Percentiles rank a stretch among this genome's conserved stretches.
These are phyloP conservation scores for Citrus trifoliata DNA, from an alignment of 345 rosid genomes.

Conservation along the genomic window DNA sequence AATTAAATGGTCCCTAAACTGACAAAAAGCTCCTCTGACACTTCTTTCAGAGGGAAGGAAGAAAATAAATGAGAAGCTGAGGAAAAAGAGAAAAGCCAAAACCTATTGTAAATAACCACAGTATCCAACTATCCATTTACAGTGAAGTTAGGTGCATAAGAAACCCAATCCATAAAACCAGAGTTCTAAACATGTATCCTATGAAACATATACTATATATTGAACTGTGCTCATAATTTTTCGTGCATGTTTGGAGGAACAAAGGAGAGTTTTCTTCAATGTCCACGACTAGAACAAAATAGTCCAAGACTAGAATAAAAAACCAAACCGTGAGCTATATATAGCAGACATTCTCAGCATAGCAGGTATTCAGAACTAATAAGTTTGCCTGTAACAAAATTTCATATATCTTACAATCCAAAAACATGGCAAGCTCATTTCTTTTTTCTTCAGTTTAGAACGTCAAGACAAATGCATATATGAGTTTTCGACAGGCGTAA, in stretches of 20 bases:
- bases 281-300: not conserved
- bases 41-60: conserved; percentile 11
- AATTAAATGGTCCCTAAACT: conserved; percentile 30
- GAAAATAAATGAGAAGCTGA: not conserved
- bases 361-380: not conserved
- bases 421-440: not conserved
- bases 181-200: not conserved
- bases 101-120: not conserved
- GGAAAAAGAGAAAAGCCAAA: not conserved
- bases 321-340: not conserved
- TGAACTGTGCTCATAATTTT: not conserved
- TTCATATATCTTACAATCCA: not conserved
- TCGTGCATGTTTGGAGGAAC: not conserved
- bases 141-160: not conserved
- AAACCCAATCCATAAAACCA: not conserved
- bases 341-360: not conserved
- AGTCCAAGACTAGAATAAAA: too few relatives aligned
- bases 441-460: not conserved
- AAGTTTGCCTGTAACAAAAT: not conserved
- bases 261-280: not conserved
- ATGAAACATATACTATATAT: not conserved
- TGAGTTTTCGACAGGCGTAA: not conserved
- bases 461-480: not conserved
- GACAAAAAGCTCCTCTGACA: conserved; percentile 26
- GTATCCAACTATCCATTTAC: not conserved